These are phyloP conservation scores for Lyophyllum shimeji DNA, from an alignment of 768 basidiomycete genomes.

Conservation along the genomic window DNA sequence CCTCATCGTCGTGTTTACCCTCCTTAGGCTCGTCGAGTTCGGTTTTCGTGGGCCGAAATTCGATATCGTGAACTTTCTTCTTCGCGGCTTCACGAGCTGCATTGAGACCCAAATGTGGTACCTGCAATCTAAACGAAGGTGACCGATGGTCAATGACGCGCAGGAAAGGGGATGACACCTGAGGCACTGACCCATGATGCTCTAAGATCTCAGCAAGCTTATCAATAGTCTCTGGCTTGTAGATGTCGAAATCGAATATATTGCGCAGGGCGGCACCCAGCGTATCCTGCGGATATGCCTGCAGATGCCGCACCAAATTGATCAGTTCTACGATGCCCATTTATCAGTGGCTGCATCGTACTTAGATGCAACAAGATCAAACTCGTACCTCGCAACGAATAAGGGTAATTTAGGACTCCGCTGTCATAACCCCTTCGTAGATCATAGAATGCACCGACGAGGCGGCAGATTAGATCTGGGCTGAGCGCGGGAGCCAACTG, in stretches of 20 bases:
- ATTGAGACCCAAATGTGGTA: constrained; percentile 53
- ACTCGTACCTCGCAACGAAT: constrained; percentile 58
- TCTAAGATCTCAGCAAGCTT: constrained; percentile 56
- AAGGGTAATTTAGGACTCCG: constrained; percentile 62
- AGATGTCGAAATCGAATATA: constrained; percentile 71
- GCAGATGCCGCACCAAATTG: constrained; percentile 64
- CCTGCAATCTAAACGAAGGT: constrained; percentile 39
- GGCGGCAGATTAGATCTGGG: constrained; percentile 50
- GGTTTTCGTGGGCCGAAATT: constrained; percentile 57
- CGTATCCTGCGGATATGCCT: constrained; percentile 55
- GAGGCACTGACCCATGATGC: constrained; percentile 51
- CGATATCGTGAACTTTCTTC: constrained; percentile 53
- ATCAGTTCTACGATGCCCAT: constrained; percentile 49
- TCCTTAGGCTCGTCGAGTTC: constrained; percentile 55
- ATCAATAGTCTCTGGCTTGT: constrained; percentile 63
- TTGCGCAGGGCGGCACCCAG: constrained; percentile 62
- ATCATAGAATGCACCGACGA: constrained; percentile 67
- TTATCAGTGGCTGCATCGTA: not conserved
- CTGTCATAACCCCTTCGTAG: constrained; percentile 56
- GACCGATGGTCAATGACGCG: not conserved
- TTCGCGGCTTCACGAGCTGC: constrained; percentile 55
- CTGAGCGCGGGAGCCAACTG: constrained; percentile 63
- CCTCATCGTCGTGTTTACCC: constrained; percentile 61
- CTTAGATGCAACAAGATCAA: not conserved
- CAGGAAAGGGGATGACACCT: not conserved